Evolutionary conservation across 257 asterid genomes (phyloP).

Genomic region (Solanum chilense): DNA sequence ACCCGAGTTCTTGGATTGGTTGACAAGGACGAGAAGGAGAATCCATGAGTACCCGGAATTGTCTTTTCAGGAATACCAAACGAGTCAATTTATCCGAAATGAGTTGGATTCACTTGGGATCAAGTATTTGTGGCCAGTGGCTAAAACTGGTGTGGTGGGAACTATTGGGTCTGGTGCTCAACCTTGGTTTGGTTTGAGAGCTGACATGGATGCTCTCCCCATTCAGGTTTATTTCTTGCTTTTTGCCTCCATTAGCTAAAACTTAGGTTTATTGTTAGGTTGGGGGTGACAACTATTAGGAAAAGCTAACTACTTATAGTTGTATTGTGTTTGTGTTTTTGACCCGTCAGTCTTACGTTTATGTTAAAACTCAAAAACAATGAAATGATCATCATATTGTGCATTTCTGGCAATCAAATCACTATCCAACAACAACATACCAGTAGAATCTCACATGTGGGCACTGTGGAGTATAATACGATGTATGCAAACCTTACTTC

Average conservation of each 20-base stretch:
- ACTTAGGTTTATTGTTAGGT: not conserved
- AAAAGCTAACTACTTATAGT: no score
- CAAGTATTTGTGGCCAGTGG: conserved; percentile 65
- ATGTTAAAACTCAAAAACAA: not conserved
- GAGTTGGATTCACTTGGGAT: conserved; percentile 74
- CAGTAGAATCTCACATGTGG: not conserved
- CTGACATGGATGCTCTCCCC: conserved; percentile 97
- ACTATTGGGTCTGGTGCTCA: conserved; percentile 58
- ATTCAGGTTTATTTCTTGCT: conserved; percentile 39
- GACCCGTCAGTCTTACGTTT: not conserved
- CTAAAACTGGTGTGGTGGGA: conserved; percentile 71
- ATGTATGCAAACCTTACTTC: not conserved
- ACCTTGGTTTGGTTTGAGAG: conserved; percentile 72
- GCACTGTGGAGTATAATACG: not conserved
- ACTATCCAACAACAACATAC: not conserved
- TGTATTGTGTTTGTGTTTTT: not conserved
- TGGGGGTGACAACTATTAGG: not conserved
- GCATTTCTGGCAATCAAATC: not conserved
- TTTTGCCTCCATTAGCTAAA: not conserved
- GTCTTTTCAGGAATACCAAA: conserved; percentile 52
- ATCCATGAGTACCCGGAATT: conserved; percentile 79
- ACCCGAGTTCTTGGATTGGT: conserved; percentile 45
- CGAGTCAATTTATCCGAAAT: conserved; percentile 63
- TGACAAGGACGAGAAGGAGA: conserved; percentile 51
- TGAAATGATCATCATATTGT: not conserved